A percentile compares a stretch with the other conserved stretches of the same genome.
phyloP scores from a whole-genome alignment of 2,329 filamentous ascomycete species.

The Aspergillus pseudoviridinutans region DNA sequence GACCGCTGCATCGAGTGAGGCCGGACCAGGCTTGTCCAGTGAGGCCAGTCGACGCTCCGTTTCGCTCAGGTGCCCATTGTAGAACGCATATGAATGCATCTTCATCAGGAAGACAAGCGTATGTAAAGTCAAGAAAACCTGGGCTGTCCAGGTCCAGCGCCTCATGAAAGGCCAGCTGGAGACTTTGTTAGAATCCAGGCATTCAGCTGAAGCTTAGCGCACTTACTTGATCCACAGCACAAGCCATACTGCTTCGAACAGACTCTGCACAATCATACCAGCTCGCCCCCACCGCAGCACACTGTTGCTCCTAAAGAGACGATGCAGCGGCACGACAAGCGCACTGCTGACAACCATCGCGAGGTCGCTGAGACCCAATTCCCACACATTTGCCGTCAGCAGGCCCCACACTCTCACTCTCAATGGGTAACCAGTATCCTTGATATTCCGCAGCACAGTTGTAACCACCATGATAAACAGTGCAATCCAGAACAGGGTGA shows the following conservation, averaged over 20 bases:
- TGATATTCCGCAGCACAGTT: constrained; percentile 86
- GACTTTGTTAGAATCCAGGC: constrained; percentile 17
- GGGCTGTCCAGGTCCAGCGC: constrained; percentile 93
- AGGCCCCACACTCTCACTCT: constrained; percentile 82
- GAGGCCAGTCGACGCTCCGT: constrained; percentile 74
- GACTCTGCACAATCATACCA: constrained; percentile 78
- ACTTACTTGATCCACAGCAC: constrained; percentile 68
- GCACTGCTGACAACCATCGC: constrained; percentile 77
- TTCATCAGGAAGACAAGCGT: constrained; percentile 94
- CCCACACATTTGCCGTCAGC: constrained; percentile 84
- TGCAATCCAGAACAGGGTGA: constrained; percentile 96
- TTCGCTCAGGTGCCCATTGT: constrained; percentile 91
- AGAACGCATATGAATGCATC: constrained; percentile 98
- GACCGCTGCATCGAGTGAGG: constrained; percentile 66
- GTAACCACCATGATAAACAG: constrained; percentile 96
- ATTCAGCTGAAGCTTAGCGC: neutral
- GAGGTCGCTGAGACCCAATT: constrained; percentile 76
- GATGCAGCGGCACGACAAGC: constrained; percentile 70
- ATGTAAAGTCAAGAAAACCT: constrained; percentile 91
- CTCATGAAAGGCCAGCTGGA: constrained; percentile 71
- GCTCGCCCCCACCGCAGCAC: constrained; percentile 68
- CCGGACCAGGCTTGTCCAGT: constrained; percentile 70
- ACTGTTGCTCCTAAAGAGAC: constrained; percentile 56
- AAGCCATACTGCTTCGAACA: constrained; percentile 78
- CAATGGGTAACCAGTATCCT: constrained; percentile 85